These are phyloP conservation scores for Chytriomyces sp. DNA, from an alignment of 192 early-diverging fungal genomes.

Conservation along the genomic window DNA sequence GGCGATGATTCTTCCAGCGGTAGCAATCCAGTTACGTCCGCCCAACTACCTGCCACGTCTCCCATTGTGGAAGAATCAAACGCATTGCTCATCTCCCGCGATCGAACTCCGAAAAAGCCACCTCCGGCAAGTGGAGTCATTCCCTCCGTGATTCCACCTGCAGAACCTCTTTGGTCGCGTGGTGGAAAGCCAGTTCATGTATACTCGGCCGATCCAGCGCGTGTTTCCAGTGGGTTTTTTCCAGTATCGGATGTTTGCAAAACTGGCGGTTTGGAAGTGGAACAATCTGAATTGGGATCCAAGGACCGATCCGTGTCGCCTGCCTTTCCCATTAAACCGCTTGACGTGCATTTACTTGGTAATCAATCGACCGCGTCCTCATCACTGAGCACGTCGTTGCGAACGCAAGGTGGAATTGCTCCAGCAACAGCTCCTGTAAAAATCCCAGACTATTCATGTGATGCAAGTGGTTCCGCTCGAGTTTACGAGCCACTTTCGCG, in stretches of 20 bases:
- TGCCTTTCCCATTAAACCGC: background rate
- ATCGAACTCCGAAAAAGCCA: background rate
- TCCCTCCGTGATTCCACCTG: background rate
- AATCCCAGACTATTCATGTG: no score
- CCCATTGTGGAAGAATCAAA: conserved; percentile 15
- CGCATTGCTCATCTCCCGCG: background rate
- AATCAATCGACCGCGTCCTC: background rate
- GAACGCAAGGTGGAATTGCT: background rate
- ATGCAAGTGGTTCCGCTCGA: background rate
- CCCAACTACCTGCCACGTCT: background rate
- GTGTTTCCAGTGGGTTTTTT: conserved; percentile 33
- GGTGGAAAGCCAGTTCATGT: background rate
- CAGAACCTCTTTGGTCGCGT: background rate
- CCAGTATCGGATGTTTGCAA: conserved; percentile 1
- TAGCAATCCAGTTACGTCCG: background rate
- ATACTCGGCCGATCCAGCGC: conserved; percentile 15
- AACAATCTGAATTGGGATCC: background rate
- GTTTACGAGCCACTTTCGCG: background rate
- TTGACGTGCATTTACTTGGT: background rate
- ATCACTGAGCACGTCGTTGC: conserved; percentile 20
- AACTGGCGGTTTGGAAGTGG: background rate
- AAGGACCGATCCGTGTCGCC: background rate
- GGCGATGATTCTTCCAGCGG: background rate
- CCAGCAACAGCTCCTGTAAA: no score
- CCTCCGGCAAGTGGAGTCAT: background rate